Conservation (phyloP, 2,329 filamentous ascomycete species). For the Fusarium stilboides region DNA sequence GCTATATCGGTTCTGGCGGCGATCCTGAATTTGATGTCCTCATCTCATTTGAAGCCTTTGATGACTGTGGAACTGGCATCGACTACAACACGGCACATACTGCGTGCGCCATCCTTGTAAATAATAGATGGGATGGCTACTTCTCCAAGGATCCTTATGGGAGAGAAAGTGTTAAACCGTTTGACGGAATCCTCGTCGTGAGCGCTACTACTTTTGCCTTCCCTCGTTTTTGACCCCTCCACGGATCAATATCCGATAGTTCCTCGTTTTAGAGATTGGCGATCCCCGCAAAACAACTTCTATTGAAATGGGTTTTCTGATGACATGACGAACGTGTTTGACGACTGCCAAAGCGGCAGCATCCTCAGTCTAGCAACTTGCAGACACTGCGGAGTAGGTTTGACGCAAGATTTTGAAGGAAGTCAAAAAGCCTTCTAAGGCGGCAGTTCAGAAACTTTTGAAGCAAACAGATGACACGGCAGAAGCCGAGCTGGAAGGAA, state of each 20-base stretch:
- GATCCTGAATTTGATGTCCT: not conserved
- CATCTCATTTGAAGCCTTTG: slow-evolving; percentile 3
- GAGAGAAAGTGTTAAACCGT: not conserved
- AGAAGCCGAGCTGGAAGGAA: too few species aligned
- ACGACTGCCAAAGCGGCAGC: too few species aligned
- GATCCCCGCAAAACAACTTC: too few species aligned
- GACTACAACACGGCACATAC: slow-evolving; percentile 7
- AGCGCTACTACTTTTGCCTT: slow-evolving; percentile 10
- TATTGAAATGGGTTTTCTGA: too few species aligned
- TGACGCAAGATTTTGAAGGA: too few species aligned
- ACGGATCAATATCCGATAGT: slow-evolving; percentile 10
- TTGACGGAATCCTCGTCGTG: slow-evolving; percentile 8
- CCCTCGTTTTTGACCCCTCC: not conserved
- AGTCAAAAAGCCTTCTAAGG: too few species aligned
- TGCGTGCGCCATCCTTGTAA: slow-evolving; percentile 1
- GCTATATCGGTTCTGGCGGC: not conserved
- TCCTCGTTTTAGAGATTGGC: slow-evolving; percentile 6
- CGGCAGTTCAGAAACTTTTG: too few species aligned
- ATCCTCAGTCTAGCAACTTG: too few species aligned
- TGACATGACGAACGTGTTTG: too few species aligned
- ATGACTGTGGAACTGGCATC: slow-evolving; percentile 13
- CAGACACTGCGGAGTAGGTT: too few species aligned
- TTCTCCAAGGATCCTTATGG: slow-evolving; percentile 10
- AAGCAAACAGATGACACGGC: too few species aligned
- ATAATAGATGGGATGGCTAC: slow-evolving; percentile 18